phyloP scores from a whole-genome alignment of 2,329 filamentous ascomycete species.

The Paracoccidioides lutzii region DNA sequence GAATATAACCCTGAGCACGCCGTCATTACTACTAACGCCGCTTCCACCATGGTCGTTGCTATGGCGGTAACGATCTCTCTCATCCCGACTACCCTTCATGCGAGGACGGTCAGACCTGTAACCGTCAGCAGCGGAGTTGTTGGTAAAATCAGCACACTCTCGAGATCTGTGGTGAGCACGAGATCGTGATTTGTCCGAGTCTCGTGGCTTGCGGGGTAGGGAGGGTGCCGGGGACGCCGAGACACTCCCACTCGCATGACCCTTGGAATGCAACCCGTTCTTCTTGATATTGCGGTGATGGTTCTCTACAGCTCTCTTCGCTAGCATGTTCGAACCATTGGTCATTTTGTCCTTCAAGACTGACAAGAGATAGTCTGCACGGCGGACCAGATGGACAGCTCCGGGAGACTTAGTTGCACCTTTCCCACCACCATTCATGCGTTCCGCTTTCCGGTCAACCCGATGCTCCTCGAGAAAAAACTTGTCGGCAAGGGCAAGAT shows the following conservation, averaged over 20 bases:
- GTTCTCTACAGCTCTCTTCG: slow-evolving; percentile 73
- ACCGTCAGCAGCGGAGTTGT: slow-evolving; percentile 29
- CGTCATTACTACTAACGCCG: slow-evolving; percentile 24
- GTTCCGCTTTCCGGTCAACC: slow-evolving; percentile 94
- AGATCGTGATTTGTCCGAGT: slow-evolving; percentile 29
- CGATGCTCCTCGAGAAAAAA: slow-evolving; percentile 95
- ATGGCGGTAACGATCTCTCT: slow-evolving; percentile 15
- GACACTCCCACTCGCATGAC: slow-evolving; percentile 25
- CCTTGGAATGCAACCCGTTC: slow-evolving; percentile 19
- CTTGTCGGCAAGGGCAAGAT: slow-evolving; percentile 76
- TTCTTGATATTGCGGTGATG: slow-evolving; percentile 94
- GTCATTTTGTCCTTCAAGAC: slow-evolving; percentile 78
- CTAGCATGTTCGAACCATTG: slow-evolving; percentile 48
- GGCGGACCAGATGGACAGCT: slow-evolving; percentile 90
- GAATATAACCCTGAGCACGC: slow-evolving; percentile 30
- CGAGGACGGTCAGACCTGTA: slow-evolving; percentile 17
- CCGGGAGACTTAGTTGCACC: slow-evolving; percentile 62
- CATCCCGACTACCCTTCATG: slow-evolving; percentile 10
- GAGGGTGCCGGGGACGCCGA: slow-evolving; percentile 36
- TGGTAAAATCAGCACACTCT: slow-evolving; percentile 31
- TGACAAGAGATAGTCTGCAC: slow-evolving; percentile 90
- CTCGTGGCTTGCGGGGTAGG: slow-evolving; percentile 29
- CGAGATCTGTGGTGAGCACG: slow-evolving; percentile 29
- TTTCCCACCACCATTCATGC: slow-evolving; percentile 47
- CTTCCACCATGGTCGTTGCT: slow-evolving; percentile 13